Conservation (phyloP, 352 stramenopile species). For the Phytophthora hibernalis region DNA sequence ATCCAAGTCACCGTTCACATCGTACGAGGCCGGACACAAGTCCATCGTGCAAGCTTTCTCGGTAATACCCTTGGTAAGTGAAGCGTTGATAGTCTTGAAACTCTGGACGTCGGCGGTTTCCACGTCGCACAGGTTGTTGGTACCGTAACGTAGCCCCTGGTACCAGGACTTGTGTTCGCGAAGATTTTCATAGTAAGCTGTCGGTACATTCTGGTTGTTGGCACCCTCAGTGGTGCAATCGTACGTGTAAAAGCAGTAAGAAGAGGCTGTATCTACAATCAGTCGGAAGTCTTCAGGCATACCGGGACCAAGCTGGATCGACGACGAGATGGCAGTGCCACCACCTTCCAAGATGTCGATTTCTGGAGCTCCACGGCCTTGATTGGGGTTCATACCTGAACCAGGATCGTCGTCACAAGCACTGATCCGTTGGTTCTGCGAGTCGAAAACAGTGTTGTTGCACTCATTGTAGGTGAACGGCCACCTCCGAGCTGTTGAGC, state of each 20-base stretch:
- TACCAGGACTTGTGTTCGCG: slow-evolving; percentile 78
- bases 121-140: slow-evolving; percentile 64
- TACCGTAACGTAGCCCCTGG: slow-evolving; percentile 61
- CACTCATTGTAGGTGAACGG: slow-evolving; percentile 95
- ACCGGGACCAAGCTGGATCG: slow-evolving; percentile 89
- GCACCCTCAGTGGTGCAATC: slow-evolving; percentile 50
- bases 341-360: slow-evolving; percentile 95
- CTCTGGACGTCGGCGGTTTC: slow-evolving; percentile 41
- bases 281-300: slow-evolving; percentile 64
- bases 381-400: slow-evolving; percentile 87
- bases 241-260: slow-evolving; percentile 51
- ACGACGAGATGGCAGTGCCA: slow-evolving; percentile 84
- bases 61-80: slow-evolving; percentile 51
- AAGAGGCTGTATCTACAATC: slow-evolving; percentile 24
- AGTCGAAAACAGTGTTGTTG: slow-evolving; percentile 61
- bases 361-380: slow-evolving; percentile 92
- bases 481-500: slow-evolving; percentile 94
- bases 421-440: slow-evolving; percentile 71
- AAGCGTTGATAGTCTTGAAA: slow-evolving; percentile 50
- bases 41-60: slow-evolving; percentile 55
- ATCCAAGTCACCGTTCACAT: slow-evolving; percentile 52
- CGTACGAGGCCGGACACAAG: slow-evolving; percentile 71
- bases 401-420: slow-evolving; percentile 92
- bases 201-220: slow-evolving; percentile 54
- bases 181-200: slow-evolving; percentile 46